Evolutionary conservation across 208 protist species (phyloP).

Genomic region (Trypanosomatidae sp.): DNA sequence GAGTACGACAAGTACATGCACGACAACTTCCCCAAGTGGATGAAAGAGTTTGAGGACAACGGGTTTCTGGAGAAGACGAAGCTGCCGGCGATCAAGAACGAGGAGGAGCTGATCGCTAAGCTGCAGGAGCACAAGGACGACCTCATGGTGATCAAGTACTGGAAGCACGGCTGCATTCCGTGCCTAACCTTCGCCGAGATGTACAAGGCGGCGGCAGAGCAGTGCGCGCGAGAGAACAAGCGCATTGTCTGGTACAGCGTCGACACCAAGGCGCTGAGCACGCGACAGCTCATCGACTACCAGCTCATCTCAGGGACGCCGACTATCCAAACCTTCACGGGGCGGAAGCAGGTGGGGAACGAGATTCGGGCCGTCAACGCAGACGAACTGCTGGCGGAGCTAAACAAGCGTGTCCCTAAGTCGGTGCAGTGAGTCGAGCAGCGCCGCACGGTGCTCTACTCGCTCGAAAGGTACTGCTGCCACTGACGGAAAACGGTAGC

Average conservation of each 20-base stretch:
- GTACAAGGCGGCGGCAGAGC: conserved; percentile 83
- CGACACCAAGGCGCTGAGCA: conserved; percentile 73
- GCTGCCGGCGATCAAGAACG: conserved; percentile 74
- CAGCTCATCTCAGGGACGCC: conserved; percentile 90
- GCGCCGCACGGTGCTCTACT: no score
- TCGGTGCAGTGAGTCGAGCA: not conserved
- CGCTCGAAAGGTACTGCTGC: no score
- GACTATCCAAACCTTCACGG: conserved; percentile 87
- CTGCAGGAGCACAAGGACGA: conserved; percentile 88
- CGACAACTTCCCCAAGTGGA: conserved; percentile 81
- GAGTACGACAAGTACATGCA: conserved; percentile 90
- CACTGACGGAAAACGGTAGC: no score
- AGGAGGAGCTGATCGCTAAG: conserved; percentile 84
- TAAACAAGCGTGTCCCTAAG: conserved; percentile 44
- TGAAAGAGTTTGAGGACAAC: conserved; percentile 88
- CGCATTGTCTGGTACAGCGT: conserved; percentile 89
- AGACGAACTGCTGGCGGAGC: conserved; percentile 78
- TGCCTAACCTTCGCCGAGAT: conserved; percentile 92
- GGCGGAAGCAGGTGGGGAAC: conserved; percentile 79
- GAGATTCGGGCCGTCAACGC: conserved; percentile 83
- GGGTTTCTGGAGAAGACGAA: conserved; percentile 89
- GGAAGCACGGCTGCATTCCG: conserved; percentile 93
- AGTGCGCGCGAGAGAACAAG: conserved; percentile 53
- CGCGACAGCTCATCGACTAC: conserved; percentile 74
- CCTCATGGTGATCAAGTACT: conserved; percentile 92